Evolutionary conservation across 179 eudicot species (phyloP).

Genomic region (Vitellaria paradoxa): DNA sequence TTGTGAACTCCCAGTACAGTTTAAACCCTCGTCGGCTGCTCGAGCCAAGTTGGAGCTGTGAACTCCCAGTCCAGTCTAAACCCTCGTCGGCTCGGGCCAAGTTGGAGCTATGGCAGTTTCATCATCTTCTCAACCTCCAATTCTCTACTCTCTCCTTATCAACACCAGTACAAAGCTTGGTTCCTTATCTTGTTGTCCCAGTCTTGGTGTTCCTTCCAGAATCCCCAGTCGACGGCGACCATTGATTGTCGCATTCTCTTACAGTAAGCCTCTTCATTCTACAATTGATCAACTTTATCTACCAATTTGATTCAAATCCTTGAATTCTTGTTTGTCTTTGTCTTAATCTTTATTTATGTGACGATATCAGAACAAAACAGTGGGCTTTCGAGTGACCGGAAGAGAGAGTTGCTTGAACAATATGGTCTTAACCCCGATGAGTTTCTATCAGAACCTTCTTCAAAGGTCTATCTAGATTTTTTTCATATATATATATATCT

Average conservation of each 20-base stretch:
- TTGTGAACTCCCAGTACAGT: too few species aligned
- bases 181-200: not conserved
- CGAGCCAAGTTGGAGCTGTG: not conserved
- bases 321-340: too few species aligned
- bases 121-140: not conserved
- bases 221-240: not conserved
- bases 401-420: constrained; percentile 51
- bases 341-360: not conserved
- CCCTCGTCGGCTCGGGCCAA: too few species aligned
- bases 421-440: constrained; percentile 75
- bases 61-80: too few species aligned
- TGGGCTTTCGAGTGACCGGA: constrained; percentile 28
- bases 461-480: constrained; percentile 33
- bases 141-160: not conserved
- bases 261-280: constrained; percentile 12
- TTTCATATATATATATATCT: not conserved
- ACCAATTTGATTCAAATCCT: too few species aligned
- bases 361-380: constrained; percentile 37
- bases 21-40: too few species aligned
- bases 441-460: constrained; percentile 48
- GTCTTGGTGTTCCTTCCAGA: not conserved
- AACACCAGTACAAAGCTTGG: not conserved
- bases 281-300: not conserved
- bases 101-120: constrained; percentile 5
- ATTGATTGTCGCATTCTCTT: not conserved